Conservation (phyloP, 257 asterid species). For the Nyctanthes arbortristis region DNA sequence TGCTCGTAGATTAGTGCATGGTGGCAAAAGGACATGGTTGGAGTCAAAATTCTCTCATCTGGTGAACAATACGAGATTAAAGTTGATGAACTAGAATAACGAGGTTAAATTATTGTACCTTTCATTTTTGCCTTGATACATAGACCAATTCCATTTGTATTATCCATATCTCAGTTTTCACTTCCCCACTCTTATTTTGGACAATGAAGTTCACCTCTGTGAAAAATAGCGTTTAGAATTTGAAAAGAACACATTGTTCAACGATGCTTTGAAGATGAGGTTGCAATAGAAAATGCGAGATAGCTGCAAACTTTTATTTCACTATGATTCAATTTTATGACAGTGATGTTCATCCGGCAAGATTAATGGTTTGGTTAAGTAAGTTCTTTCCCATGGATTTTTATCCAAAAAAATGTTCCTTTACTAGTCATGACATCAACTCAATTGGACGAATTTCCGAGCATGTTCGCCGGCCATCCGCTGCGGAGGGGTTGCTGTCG, state of each 20-base stretch:
- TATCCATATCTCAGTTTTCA: not conserved
- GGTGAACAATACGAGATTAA: conserved; percentile 77
- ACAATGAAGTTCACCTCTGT: not conserved
- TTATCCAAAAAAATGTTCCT: too few species aligned
- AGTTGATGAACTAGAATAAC: conserved; percentile 64
- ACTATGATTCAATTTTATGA: too few species aligned
- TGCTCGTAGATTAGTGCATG: conserved; percentile 76
- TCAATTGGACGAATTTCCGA: too few species aligned
- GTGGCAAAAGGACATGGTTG: conserved; percentile 89
- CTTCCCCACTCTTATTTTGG: not conserved
- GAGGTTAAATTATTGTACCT: not conserved
- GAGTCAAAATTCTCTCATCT: conserved; percentile 76
- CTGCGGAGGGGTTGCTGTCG: too few species aligned
- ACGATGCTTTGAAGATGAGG: not conserved
- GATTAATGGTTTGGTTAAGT: too few species aligned
- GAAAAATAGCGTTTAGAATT: not conserved
- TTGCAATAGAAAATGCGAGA: too few species aligned
- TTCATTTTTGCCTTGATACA: not conserved
- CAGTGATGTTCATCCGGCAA: too few species aligned
- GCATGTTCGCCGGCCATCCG: too few species aligned
- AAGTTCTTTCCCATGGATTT: too few species aligned
- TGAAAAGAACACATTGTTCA: not conserved
- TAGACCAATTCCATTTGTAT: not conserved
- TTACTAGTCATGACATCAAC: too few species aligned
- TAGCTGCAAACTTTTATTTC: too few species aligned